A percentile compares a stretch with the other conserved stretches of the same genome.
phyloP scores from a whole-genome alignment of 2,329 filamentous ascomycete species.

The Penicillium polonicum region DNA sequence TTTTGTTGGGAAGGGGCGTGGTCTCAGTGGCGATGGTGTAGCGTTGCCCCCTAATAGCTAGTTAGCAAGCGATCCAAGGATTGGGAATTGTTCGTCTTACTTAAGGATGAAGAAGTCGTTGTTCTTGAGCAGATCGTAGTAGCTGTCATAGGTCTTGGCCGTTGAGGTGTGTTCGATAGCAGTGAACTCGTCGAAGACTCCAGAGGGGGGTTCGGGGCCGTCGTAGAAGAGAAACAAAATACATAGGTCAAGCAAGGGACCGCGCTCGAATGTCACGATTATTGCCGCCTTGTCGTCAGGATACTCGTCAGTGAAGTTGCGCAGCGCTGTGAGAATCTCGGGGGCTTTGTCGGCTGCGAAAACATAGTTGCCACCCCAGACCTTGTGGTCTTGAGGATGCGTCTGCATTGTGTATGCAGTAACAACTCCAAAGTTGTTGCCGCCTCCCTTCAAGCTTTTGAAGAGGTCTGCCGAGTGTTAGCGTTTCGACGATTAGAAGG shows the following conservation, averaged over 20 bases:
- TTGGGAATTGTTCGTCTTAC: constrained; percentile 8
- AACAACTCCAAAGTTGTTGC: constrained; percentile 48
- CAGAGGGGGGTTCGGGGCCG: constrained; percentile 52
- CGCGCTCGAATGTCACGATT: constrained; percentile 56
- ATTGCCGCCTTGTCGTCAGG: constrained; percentile 60
- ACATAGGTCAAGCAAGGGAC: constrained; percentile 53
- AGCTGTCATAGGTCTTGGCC: constrained; percentile 48
- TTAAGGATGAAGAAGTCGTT: constrained; percentile 45
- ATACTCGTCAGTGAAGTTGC: constrained; percentile 48
- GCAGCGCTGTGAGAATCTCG: constrained; percentile 33
- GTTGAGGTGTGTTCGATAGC: constrained; percentile 48
- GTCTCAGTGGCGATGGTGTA: constrained; percentile 44
- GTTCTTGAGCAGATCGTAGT: constrained; percentile 45
- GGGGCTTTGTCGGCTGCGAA: constrained; percentile 40
- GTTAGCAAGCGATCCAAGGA: background rate
- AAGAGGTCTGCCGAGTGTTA: constrained; percentile 38
- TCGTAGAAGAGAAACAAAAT: constrained; percentile 65
- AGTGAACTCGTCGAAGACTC: constrained; percentile 58
- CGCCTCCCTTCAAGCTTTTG: constrained; percentile 44
- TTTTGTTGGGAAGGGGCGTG: constrained; percentile 36
- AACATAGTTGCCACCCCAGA: constrained; percentile 52
- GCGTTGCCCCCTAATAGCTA: constrained; percentile 33
- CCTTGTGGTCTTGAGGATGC: constrained; percentile 32
- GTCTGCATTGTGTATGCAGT: constrained; percentile 40
- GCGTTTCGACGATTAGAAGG: background rate